Conservation (phyloP, 352 stramenopile species). For the Phytophthora tentaculata region DNA sequence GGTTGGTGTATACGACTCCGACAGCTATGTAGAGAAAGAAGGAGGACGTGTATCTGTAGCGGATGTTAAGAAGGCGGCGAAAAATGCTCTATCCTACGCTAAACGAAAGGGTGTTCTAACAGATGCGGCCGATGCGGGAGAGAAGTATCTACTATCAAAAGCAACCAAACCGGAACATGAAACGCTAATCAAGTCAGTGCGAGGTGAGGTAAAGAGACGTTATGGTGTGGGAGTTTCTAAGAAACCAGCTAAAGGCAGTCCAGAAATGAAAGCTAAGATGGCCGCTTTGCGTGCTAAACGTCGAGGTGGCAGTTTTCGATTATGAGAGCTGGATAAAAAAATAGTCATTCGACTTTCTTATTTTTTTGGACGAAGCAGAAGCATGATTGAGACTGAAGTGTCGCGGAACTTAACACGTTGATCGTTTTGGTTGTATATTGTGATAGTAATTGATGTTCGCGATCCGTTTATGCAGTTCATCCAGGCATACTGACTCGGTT, state of each 20-base stretch:
- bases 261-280: background rate
- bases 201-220: slow-evolving; percentile 1
- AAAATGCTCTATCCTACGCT: background rate
- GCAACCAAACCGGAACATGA: slow-evolving; percentile 16
- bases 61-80: slow-evolving; percentile 9
- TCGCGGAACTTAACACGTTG: background rate
- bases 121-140: slow-evolving; percentile 6
- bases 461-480: background rate
- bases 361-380: too few species aligned
- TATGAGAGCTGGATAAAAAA: background rate
- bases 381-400: too few species aligned
- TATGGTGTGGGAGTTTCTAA: background rate
- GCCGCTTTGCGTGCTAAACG: background rate
- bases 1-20: slow-evolving; percentile 4
- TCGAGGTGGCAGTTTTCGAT: background rate
- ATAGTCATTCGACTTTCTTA: background rate
- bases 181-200: slow-evolving; percentile 6
- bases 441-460: background rate
- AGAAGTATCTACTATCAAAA: slow-evolving; percentile 7
- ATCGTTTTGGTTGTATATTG: background rate
- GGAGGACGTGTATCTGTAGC: background rate
- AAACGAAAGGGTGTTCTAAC: slow-evolving; percentile 16
- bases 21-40: background rate
- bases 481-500: background rate
- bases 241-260: background rate